Conservation (phyloP, 306 rosid genomes). For the Dicorynia guianensis region DNA sequence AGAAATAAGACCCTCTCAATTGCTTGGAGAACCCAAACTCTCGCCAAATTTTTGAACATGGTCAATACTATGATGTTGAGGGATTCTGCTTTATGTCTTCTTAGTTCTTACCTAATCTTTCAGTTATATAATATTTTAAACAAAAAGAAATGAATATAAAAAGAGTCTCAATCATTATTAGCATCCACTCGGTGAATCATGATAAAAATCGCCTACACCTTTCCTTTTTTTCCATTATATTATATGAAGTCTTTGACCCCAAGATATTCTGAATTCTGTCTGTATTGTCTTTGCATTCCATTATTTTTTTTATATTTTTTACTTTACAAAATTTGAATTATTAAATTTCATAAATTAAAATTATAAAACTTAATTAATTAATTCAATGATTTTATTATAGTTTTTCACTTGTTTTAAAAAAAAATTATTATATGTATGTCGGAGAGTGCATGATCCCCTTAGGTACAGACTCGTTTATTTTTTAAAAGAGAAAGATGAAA, state of each 20-base stretch:
- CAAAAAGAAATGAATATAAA: not conserved
- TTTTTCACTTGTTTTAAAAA: too few species aligned
- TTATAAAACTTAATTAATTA: too few species aligned
- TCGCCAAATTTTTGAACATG: constrained; percentile 3
- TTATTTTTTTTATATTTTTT: too few species aligned
- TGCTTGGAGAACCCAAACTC: not conserved
- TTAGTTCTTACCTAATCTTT: not conserved
- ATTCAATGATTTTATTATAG: too few species aligned
- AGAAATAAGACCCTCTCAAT: not conserved
- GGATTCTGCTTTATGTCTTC: not conserved
- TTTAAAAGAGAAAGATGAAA: too few species aligned
- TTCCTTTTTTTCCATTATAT: too few species aligned
- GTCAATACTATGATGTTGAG: not conserved
- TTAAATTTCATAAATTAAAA: too few species aligned
- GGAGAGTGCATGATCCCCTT: too few species aligned
- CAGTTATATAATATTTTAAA: not conserved
- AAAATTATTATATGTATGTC: too few species aligned
- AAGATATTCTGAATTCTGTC: not conserved
- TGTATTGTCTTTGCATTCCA: not conserved
- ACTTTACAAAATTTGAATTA: too few species aligned
- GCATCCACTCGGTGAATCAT: not conserved
- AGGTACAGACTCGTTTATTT: too few species aligned
- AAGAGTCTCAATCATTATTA: not conserved
- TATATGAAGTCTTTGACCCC: not conserved
- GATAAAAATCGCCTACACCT: too few species aligned